phyloP scores from a whole-genome alignment of 2,329 filamentous ascomycete species.

The Lomentospora prolificans region DNA sequence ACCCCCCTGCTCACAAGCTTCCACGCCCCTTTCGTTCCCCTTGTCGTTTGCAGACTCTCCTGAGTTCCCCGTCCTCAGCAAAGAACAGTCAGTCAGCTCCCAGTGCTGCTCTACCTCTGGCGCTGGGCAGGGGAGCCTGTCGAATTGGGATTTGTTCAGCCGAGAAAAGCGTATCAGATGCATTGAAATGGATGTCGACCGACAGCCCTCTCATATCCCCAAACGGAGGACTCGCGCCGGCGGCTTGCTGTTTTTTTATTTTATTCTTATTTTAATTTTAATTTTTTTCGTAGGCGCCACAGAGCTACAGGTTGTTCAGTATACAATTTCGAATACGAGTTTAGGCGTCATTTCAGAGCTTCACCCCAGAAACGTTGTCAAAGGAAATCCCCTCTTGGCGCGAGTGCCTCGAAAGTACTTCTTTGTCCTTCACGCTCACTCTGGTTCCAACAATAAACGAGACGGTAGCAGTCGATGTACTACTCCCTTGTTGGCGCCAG shows the following conservation, averaged over 20 bases:
- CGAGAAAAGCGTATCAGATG: too few relatives aligned
- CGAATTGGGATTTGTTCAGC: too few relatives aligned
- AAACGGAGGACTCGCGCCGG: too few relatives aligned
- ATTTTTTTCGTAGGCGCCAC: neutral
- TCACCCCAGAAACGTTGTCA: too few relatives aligned
- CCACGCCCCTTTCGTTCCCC: neutral
- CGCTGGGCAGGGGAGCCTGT: too few relatives aligned
- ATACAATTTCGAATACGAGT: neutral
- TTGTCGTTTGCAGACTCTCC: too few relatives aligned
- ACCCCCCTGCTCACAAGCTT: neutral
- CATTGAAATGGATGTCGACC: too few relatives aligned
- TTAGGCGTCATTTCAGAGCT: neutral
- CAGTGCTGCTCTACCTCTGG: neutral
- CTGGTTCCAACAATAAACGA: neutral
- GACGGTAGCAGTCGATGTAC: neutral
- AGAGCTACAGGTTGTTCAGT: neutral
- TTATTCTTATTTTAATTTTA: neutral
- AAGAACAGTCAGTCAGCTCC: neutral
- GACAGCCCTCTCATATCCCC: too few relatives aligned
- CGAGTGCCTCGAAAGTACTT: neutral
- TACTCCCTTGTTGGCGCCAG: neutral
- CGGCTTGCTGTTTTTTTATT: neutral
- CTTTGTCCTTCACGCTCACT: neutral
- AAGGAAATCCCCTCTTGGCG: too few relatives aligned
- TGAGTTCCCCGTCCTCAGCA: neutral